Evolutionary conservation across 345 rosid species (phyloP).

Genomic region (Aquilaria yunnanensis): DNA sequence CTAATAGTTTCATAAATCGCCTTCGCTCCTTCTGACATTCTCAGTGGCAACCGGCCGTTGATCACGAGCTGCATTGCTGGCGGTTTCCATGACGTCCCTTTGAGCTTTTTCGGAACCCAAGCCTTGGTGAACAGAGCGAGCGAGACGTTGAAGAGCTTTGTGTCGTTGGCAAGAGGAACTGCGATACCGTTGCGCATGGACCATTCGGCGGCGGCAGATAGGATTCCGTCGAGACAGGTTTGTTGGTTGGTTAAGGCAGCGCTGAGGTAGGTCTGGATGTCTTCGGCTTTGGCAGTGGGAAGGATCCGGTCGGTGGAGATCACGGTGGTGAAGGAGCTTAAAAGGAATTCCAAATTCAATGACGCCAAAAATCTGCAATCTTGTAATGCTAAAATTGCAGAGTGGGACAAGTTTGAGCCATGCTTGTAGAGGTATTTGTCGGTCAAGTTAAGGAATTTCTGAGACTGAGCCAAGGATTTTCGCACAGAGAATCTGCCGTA

Average conservation of each 20-base stretch:
- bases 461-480: conserved; percentile 56
- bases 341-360: conserved; percentile 52
- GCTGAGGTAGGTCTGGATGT: conserved; percentile 64
- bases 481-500: conserved; percentile 54
- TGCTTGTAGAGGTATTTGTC: conserved; percentile 41
- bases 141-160: conserved; percentile 69
- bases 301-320: conserved; percentile 31
- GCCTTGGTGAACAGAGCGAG: conserved; percentile 67
- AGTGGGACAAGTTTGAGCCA: conserved; percentile 27
- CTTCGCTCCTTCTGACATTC: conserved; percentile 44
- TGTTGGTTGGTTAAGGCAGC: conserved; percentile 76
- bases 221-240: conserved; percentile 67
- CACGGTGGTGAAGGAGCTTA: conserved; percentile 36
- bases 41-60: conserved; percentile 47
- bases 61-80: conserved; percentile 25
- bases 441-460: conserved; percentile 37
- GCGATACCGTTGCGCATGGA: conserved; percentile 44
- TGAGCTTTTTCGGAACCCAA: conserved; percentile 60
- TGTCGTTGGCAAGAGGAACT: conserved; percentile 48
- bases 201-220: conserved; percentile 43
- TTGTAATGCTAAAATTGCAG: conserved; percentile 60
- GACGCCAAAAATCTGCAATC: conserved; percentile 59
- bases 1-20: conserved; percentile 49
- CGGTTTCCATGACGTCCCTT: conserved; percentile 18
- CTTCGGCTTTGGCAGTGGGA: conserved; percentile 42